Evolutionary conservation across 371 early-diverging fungal species (phyloP).

Genomic region (Sporodiniella umbellata): DNA sequence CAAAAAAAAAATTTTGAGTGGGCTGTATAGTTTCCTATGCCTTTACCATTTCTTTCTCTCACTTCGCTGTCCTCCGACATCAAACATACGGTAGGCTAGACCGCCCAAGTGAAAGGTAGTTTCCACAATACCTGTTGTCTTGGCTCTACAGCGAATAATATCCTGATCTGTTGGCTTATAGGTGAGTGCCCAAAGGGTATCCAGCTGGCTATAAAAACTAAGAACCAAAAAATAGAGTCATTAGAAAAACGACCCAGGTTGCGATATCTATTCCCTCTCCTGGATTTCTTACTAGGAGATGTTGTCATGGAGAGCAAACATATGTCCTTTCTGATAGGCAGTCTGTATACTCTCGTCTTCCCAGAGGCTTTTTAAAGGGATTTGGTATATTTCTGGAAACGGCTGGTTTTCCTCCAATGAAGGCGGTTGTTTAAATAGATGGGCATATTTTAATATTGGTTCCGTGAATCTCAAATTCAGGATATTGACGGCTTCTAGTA

Average conservation of each 20-base stretch:
- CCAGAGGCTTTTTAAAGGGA: conserved; percentile 76
- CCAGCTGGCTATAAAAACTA: conserved; percentile 84
- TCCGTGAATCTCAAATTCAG: conserved; percentile 60
- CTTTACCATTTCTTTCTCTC: conserved; percentile 87
- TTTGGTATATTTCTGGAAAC: conserved; percentile 67
- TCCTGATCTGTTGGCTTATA: conserved; percentile 91
- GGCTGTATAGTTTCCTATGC: neutral
- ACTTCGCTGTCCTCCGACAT: conserved; percentile 92
- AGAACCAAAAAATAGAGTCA: neutral
- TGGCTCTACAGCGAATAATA: conserved; percentile 78
- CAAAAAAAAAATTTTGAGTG: neutral
- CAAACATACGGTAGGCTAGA: conserved; percentile 84
- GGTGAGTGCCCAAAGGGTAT: conserved; percentile 66
- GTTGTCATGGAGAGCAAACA: conserved; percentile 84
- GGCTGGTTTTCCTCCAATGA: conserved; percentile 52
- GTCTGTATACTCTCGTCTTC: conserved; percentile 65
- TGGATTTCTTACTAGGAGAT: conserved; percentile 70
- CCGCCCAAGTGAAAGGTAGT: conserved; percentile 80
- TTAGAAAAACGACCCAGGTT: too few species aligned
- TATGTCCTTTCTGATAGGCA: conserved; percentile 62
- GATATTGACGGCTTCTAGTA: conserved; percentile 77
- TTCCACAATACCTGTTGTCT: conserved; percentile 86
- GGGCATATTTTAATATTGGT: conserved; percentile 47
- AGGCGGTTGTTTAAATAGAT: conserved; percentile 31
- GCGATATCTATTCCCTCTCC: too few species aligned